These are phyloP conservation scores for Diaporthe batatas DNA, from an alignment of 2,329 filamentous ascomycete species.

Conservation along the genomic window DNA sequence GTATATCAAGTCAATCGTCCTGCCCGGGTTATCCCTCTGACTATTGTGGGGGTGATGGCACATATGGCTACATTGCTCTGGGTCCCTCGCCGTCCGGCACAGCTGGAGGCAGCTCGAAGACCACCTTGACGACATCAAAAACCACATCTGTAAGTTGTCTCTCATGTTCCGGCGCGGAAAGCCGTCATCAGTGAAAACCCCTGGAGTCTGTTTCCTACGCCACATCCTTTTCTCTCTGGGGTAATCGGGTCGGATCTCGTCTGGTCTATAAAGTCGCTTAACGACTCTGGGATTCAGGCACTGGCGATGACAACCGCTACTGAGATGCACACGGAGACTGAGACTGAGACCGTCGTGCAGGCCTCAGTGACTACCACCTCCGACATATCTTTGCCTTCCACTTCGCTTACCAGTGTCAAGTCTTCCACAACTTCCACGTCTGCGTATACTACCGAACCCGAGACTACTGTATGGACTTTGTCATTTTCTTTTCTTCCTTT, in stretches of 20 bases:
- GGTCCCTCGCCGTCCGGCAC: slow-evolving; percentile 70
- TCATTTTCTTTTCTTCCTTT: slow-evolving; percentile 11
- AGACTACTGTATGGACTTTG: slow-evolving; percentile 34
- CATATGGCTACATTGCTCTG: slow-evolving; percentile 77
- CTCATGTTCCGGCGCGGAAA: slow-evolving; percentile 1
- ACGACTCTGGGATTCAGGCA: slow-evolving; percentile 46
- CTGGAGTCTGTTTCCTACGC: slow-evolving; percentile 1
- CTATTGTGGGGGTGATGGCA: slow-evolving; percentile 71
- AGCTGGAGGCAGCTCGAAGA: slow-evolving; percentile 42
- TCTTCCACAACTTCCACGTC: slow-evolving; percentile 38
- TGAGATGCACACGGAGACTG: slow-evolving; percentile 43
- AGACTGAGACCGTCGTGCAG: slow-evolving; percentile 54
- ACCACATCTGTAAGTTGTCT: slow-evolving; percentile 43
- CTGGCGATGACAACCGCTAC: slow-evolving; percentile 43
- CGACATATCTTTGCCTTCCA: slow-evolving; percentile 50
- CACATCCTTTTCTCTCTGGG: slow-evolving; percentile 30
- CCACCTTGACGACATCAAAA: slow-evolving; percentile 37
- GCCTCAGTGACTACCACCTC: slow-evolving; percentile 51
- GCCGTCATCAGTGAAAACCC: background rate
- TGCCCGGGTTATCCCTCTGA: slow-evolving; percentile 80
- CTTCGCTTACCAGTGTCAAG: slow-evolving; percentile 42
- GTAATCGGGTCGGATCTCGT: slow-evolving; percentile 32
- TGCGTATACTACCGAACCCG: slow-evolving; percentile 30
- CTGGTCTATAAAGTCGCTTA: slow-evolving; percentile 37
- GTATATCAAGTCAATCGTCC: slow-evolving; percentile 49